Evolutionary conservation across 1,139 yeast genomes (phyloP), one percentile per base, ranked within the genome.

Genomic region (Sugiyamaella sp.): DNA sequence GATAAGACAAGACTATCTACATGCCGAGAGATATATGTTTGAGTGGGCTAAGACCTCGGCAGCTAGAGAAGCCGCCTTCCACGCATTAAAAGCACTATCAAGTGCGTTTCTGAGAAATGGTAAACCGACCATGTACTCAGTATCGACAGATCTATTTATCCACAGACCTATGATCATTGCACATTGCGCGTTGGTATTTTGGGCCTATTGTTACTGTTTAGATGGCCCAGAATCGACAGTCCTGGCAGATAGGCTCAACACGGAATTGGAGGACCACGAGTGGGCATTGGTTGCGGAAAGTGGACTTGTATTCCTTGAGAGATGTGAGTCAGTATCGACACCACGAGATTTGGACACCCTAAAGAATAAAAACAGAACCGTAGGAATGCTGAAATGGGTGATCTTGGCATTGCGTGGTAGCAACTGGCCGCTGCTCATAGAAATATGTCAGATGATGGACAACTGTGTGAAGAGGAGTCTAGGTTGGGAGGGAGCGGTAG

Each of bases 121-220:
- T 2, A 24, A 39, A n/a, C 51, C 55, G 5, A 33, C 52, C 9
- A 80, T 80, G 62, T 14, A 66, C 76, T 35, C 77, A 46, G 78
- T 82, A 0, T 74, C 76, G 53, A 65, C 71, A 2, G 87, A 82
- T 61, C 79, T 79, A 1, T 71, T 77, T 41, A 67, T 77, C 29
- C 81, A 81, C 57, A 70, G 87, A 48, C 76, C 82, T 22, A 79
- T 80, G 60, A 78, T 80, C 20, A 64, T 84, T 19, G 80, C 80
- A 1, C 71, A 80, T 47, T 75, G 80, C 1, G 70, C 79, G 0
- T 64, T 84, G 46, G 73, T 83, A 20, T 66, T 82, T 6, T 84
- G 86, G 84, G 76, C 82, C 0, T 83, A 77, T 59, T 76, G 76
- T 49, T 82, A 69, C 64, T 71, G 74, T n/a, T 60, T 72, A 1